Evolutionary conservation across 805 yeast species (phyloP).

Genomic region (Yarrowia phangngaensis): DNA sequence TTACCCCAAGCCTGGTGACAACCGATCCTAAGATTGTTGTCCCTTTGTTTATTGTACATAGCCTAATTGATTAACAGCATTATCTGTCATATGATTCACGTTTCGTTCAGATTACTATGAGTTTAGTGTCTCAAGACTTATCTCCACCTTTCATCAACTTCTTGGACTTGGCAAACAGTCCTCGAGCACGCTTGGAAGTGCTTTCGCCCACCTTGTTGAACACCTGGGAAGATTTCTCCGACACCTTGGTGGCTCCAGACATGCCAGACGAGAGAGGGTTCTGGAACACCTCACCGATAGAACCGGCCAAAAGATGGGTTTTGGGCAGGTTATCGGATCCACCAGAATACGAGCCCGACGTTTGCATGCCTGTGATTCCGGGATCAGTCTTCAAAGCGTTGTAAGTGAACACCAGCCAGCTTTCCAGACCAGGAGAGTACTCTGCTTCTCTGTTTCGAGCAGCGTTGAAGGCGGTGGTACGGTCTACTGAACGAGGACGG

Average conservation of each 20-base stretch:
- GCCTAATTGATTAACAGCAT: no score
- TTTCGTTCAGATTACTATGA: slow-evolving; percentile 10
- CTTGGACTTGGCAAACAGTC: slow-evolving; percentile 38
- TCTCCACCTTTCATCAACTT: slow-evolving; percentile 31
- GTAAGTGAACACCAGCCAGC: slow-evolving; percentile 35
- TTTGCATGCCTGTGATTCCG: slow-evolving; percentile 27
- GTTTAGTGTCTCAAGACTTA: neutral
- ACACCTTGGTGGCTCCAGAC: slow-evolving; percentile 23
- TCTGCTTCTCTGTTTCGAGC: slow-evolving; percentile 38
- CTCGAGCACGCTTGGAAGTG: slow-evolving; percentile 37
- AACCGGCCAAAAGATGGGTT: slow-evolving; percentile 15
- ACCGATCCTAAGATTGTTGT: no score
- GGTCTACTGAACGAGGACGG: slow-evolving; percentile 34
- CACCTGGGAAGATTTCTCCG: slow-evolving; percentile 28
- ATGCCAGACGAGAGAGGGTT: slow-evolving; percentile 31
- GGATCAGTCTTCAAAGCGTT: slow-evolving; percentile 18
- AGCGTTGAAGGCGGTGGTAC: slow-evolving; percentile 34
- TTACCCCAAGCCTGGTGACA: slow-evolving; percentile 13
- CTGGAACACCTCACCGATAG: slow-evolving; percentile 25
- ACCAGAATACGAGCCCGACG: slow-evolving; percentile 30
- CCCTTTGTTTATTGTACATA: slow-evolving; percentile 15
- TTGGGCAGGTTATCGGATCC: slow-evolving; percentile 30
- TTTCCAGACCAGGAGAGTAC: slow-evolving; percentile 38
- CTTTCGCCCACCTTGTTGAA: slow-evolving; percentile 38
- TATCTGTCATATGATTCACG: no score